Evolutionary conservation across 2,329 filamentous ascomycete genomes (phyloP), one percentile per base, ranked within the genome.

Genomic region (Scytalidium lignicola): DNA sequence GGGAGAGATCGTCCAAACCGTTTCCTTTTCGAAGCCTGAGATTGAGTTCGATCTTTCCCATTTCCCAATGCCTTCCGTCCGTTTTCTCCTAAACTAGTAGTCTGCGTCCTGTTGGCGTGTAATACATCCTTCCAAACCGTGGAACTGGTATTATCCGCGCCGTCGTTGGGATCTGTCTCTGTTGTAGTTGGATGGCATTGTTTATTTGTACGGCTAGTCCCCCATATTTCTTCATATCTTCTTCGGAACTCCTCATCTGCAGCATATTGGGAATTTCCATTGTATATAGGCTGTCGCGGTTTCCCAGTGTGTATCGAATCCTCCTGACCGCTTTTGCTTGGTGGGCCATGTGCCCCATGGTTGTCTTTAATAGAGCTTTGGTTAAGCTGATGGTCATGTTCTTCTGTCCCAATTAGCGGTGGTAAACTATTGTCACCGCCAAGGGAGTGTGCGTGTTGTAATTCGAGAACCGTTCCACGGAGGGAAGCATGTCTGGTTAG

Each of bases 141-240:
- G 15, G n/a, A 37, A 5, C 32, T 37, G 10, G 32, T 37, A n/a
- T 13, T 15, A 37, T 37, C 32, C 32, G 23, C 10, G 6, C 23
- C 23, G 6, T 37, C 15, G 6, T 5, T 37, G 32, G 32, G 10
- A 4, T 37, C 8, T 37, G 32, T 17, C 32, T 37, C 32, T 15
- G 32, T n/a, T n/a, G 10, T n/a, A 9, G 7, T n/a, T 9, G 32
- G 15, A 17, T 8, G 21, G 13, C 21, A 20, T 8, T 39, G 32
- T 26, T 40, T 46, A 32, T 40, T 41, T 29, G 18, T 28, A 28
- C 40, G 23, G 20, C n/a, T n/a, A 37, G 4, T 37, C 8, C 51
- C 41, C 53, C 53, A 53, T 18, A 51, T 50, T 41, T 51, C 47
- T 22, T 47, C 41, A 41, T 50, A 53, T 19, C 47, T 53, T 29